A percentile compares a stretch with the other conserved stretches of the same genome.
phyloP scores from a whole-genome alignment of 495 filamentous ascomycete genomes.

The Tuber calosporum region DNA sequence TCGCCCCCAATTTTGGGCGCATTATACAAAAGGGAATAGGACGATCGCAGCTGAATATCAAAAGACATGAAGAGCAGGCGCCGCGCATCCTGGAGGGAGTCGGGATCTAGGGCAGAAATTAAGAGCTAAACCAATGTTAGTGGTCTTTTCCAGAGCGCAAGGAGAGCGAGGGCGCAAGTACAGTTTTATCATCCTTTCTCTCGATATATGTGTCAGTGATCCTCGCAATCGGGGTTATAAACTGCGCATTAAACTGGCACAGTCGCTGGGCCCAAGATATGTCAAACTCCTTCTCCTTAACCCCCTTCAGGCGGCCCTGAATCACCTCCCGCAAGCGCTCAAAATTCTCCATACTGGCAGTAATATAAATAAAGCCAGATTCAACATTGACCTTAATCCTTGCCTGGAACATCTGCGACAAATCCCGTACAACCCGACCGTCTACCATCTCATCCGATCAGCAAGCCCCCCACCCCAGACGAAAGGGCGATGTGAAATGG shows the following conservation, averaged over 20 bases:
- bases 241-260: constrained; percentile 27
- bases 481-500: background rate
- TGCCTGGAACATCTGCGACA: constrained; percentile 33
- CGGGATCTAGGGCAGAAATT: constrained; percentile 31
- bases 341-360: constrained; percentile 33
- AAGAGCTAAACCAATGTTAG: constrained; percentile 30
- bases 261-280: constrained; percentile 31
- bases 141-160: background rate
- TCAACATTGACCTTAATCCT: constrained; percentile 36
- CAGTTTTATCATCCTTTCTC: constrained; percentile 22
- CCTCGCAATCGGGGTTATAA: constrained; percentile 33
- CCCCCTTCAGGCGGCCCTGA: constrained; percentile 17
- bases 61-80: constrained; percentile 38
- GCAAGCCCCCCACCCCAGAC: constrained; percentile 6
- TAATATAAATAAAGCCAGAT: constrained; percentile 18
- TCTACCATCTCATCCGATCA: constrained; percentile 27
- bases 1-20: constrained; percentile 5
- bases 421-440: constrained; percentile 31
- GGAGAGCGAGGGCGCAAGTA: constrained; percentile 11
- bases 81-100: constrained; percentile 35
- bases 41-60: constrained; percentile 27
- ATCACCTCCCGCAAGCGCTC: constrained; percentile 30
- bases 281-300: constrained; percentile 33
- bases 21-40: constrained; percentile 30
- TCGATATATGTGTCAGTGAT: constrained; percentile 41